Percentiles rank a stretch among this genome's conserved stretches.
Conservation (phyloP, 305 asterid genomes). For the Coffea humblotiana region DNA sequence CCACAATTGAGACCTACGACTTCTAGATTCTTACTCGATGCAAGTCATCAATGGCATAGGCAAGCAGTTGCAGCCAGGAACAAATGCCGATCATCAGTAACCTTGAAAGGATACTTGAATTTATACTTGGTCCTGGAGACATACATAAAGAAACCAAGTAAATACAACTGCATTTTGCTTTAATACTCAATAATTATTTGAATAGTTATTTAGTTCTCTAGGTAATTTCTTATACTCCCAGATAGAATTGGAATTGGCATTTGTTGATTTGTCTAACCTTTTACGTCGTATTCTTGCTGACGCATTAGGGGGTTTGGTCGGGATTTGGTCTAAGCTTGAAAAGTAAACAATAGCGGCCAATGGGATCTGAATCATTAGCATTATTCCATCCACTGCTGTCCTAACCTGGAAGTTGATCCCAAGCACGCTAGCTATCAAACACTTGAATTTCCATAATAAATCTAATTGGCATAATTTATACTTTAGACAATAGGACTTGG, state of each 20-base stretch:
- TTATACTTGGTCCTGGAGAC: background rate
- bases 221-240: background rate
- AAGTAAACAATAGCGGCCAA: slow-evolving; percentile 2
- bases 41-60: background rate
- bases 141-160: background rate
- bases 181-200: background rate
- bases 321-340: slow-evolving; percentile 6
- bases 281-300: slow-evolving; percentile 8
- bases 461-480: no score
- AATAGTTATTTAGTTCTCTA: background rate
- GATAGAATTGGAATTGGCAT: background rate
- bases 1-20: background rate
- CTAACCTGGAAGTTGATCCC: background rate
- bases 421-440: slow-evolving; percentile 3
- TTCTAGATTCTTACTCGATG: background rate
- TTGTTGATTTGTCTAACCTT: background rate
- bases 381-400: background rate
- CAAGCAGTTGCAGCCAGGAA: background rate
- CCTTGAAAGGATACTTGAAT: no score
- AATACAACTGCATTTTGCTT: background rate
- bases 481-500: background rate
- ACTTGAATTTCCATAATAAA: background rate
- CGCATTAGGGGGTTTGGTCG: background rate
- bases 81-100: no score
- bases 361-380: background rate